Base-by-base conservation (phyloP, 345 rosid species). In the Eucalyptus erythrocorys region DNA sequence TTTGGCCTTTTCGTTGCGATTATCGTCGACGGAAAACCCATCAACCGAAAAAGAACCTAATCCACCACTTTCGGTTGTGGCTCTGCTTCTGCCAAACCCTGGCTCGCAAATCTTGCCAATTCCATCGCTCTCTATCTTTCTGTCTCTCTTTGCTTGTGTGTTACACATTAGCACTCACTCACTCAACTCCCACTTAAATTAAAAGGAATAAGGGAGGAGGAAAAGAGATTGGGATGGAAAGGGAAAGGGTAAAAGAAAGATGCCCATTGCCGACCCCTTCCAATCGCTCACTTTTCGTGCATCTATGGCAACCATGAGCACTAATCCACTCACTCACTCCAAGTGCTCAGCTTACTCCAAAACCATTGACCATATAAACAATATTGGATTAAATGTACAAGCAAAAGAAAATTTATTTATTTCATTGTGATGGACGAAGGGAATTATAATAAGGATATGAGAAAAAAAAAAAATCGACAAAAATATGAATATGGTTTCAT, bases 281-380 rank as follows among this genome's bases (percentile, higher is more conserved):
- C 47, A 32, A 91, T 94, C 96, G 92, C 91, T 94, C 92, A 88
- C 99, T 97, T 97, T 96, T 94, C 97, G 98, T 96, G 98, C 96
- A 96, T 91, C 92, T 90, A 94, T 94, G 97, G 96, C 99, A 94
- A 96, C 96, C 95, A 92, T 93, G 91, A 91, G 91, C 95, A 93
- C 94, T 48, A 71, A 93, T 90, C 98, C 96, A 95, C 98, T 95
- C 90, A 92, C 97, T 94, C 91, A 94, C 97, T 96, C 98, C 91
- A 97, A 93, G 95, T 94, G 92, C 93, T 93, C 12, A 19, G 26
- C 81, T 71, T 95, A 89, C 92, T 92, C 93, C 93, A 91, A 37
- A 37, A 19, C 82, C 82, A 37, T 71, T 71, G 45, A 19, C 82
- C 4, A 5, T 51, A 51, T 21, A 51, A 51, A 51, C 26, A 21